phyloP scores from a whole-genome alignment of 2,329 filamentous ascomycete genomes.

The Colletotrichum shisoi region DNA sequence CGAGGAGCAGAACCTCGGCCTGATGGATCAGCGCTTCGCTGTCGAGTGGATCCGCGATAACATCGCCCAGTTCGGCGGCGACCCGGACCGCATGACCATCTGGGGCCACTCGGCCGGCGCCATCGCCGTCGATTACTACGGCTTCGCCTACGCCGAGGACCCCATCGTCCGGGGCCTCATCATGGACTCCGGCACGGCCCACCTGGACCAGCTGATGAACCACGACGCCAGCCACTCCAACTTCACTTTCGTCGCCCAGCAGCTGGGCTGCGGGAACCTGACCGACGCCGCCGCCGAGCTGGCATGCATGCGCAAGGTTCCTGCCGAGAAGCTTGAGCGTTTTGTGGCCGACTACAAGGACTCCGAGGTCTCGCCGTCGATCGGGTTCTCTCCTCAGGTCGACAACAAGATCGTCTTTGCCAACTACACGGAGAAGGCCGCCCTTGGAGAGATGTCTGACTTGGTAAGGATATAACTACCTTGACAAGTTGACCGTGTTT shows the following conservation, averaged over 20 bases:
- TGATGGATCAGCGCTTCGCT: constrained; percentile 62
- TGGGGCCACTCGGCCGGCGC: constrained; percentile 60
- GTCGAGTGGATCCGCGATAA: constrained; percentile 62
- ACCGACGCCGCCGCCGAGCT: constrained; percentile 46
- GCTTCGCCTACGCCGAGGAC: constrained; percentile 53
- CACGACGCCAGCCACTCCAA: constrained; percentile 49
- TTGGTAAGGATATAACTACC: background rate
- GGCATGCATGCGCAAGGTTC: constrained; percentile 50
- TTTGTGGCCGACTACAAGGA: constrained; percentile 45
- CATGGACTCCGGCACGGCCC: constrained; percentile 48
- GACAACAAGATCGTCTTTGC: constrained; percentile 48
- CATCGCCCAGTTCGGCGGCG: constrained; percentile 61
- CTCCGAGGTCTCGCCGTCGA: constrained; percentile 41
- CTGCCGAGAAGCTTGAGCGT: constrained; percentile 47
- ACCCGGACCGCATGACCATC: constrained; percentile 54
- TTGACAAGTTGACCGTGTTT: background rate
- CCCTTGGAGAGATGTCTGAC: constrained; percentile 29
- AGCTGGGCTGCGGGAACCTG: constrained; percentile 50
- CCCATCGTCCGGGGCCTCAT: constrained; percentile 53
- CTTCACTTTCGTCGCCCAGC: constrained; percentile 52
- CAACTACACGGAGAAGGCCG: constrained; percentile 46
- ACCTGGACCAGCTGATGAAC: constrained; percentile 45
- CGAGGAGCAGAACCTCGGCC: constrained; percentile 55
- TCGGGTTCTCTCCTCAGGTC: constrained; percentile 47
- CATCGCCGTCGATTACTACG: constrained; percentile 50